These are phyloP conservation scores for Podospora pseudopauciseta DNA, from an alignment of 495 filamentous ascomycete species.

Conservation along the genomic window DNA sequence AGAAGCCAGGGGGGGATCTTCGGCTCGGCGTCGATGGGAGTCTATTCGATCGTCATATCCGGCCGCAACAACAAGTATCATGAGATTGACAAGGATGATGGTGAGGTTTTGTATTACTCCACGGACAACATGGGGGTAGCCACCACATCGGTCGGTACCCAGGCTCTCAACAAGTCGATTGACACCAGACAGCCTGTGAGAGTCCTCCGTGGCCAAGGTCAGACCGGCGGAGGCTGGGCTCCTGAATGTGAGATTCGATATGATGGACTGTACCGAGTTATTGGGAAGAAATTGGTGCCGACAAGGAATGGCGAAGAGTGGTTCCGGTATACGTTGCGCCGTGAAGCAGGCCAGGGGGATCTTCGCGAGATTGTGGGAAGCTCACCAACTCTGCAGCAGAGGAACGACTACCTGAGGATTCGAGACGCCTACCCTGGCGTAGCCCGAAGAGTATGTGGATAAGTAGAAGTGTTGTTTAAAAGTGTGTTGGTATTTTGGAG, in stretches of 20 bases:
- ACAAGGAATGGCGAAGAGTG: background rate
- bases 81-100: conserved; percentile 43
- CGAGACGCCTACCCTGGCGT: background rate
- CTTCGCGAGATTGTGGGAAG: background rate
- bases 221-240: conserved; percentile 18
- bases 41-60: conserved; percentile 45
- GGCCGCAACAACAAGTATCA: conserved; percentile 40
- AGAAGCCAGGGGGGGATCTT: conserved; percentile 43
- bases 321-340: background rate
- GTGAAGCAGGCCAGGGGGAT: background rate
- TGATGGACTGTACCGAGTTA: conserved; percentile 51
- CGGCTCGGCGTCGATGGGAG: conserved; percentile 36
- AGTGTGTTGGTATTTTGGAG: background rate
- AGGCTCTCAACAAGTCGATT: conserved; percentile 35
- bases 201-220: conserved; percentile 41
- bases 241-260: conserved; percentile 48
- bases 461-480: background rate
- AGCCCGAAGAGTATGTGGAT: background rate
- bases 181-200: conserved; percentile 36
- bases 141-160: conserved; percentile 31
- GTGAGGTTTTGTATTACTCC: conserved; percentile 46
- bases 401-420: background rate
- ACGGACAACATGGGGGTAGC: conserved; percentile 33
- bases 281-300: background rate
- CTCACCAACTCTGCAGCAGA: background rate